These are phyloP conservation scores for Umbelopsis sp. DNA, from an alignment of 192 early-diverging fungal species.

Conservation along the genomic window DNA sequence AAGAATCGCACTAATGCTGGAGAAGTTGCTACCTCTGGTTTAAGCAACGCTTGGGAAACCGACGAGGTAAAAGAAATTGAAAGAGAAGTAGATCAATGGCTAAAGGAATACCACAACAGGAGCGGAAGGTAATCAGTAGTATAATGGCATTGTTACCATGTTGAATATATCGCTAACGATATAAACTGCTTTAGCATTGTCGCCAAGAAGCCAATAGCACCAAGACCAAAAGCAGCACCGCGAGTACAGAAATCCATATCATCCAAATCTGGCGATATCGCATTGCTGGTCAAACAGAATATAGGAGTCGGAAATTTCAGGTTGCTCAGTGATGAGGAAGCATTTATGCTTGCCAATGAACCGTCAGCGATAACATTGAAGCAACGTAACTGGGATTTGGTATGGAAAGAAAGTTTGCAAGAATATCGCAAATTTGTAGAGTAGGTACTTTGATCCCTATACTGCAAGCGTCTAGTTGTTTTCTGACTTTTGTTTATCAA, in stretches of 20 bases:
- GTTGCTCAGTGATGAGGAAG: not conserved
- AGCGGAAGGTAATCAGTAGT: slow-evolving; percentile 23
- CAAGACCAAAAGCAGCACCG: slow-evolving; percentile 9
- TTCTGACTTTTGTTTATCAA: not conserved
- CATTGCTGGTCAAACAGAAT: not conserved
- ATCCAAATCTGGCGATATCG: slow-evolving; percentile 1
- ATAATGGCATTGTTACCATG: not conserved
- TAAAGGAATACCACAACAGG: slow-evolving; percentile 48
- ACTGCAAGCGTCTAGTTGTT: not conserved
- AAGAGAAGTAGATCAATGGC: slow-evolving; percentile 48
- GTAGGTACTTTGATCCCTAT: slow-evolving; percentile 4
- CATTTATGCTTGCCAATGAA: not conserved
- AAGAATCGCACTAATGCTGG: slow-evolving; percentile 43
- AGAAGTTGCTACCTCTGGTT: slow-evolving; percentile 33
- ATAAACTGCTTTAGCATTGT: not conserved
- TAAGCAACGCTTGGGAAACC: slow-evolving; percentile 51
- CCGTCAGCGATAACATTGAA: slow-evolving; percentile 1
- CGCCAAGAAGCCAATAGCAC: slow-evolving; percentile 1
- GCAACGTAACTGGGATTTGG: slow-evolving; percentile 20
- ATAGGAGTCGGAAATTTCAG: slow-evolving; percentile 7
- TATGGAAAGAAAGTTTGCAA: slow-evolving; percentile 27
- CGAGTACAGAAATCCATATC: slow-evolving; percentile 1
- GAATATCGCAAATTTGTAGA: slow-evolving; percentile 26
- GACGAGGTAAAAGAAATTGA: slow-evolving; percentile 51
- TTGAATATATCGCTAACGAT: not conserved